These are phyloP conservation scores for Cydonia oblonga DNA, from an alignment of 331 rosid species.

Conservation along the genomic window DNA sequence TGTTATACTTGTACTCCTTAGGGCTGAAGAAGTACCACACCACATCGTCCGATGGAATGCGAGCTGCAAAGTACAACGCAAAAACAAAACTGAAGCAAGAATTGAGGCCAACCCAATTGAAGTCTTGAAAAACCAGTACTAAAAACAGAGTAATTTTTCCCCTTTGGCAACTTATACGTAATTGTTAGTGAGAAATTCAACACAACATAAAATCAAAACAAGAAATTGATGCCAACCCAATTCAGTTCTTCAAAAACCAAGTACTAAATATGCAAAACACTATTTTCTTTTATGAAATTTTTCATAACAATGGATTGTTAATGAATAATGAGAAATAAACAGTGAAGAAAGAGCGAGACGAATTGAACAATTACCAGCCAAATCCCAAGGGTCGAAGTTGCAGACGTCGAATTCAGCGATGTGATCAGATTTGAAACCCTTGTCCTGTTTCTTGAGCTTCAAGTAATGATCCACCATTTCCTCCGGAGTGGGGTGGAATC, in stretches of 20 bases:
- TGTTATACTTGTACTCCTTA: conserved; percentile 23
- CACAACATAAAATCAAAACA: background rate
- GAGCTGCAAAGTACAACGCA: background rate
- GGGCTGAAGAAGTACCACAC: conserved; percentile 37
- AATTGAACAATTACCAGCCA: conserved; percentile 22
- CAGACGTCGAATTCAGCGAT: conserved; percentile 19
- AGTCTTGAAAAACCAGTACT: background rate
- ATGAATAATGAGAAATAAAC: background rate
- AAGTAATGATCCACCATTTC: conserved; percentile 38
- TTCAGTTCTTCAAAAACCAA: background rate
- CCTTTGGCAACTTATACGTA: background rate
- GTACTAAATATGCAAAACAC: background rate
- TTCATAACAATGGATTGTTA: background rate
- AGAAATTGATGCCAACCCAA: background rate
- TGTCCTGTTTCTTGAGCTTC: conserved; percentile 18
- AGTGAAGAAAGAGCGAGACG: background rate
- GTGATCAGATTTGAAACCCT: background rate
- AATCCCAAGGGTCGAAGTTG: conserved; percentile 27
- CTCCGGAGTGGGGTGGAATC: conserved; percentile 49
- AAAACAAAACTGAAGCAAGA: background rate
- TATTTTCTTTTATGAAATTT: too few relatives aligned
- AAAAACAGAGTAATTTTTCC: background rate
- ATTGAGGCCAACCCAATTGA: background rate
- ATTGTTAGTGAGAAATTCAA: background rate
- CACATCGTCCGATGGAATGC: background rate